A percentile compares a stretch with the other conserved stretches of the same genome.
phyloP scores from a whole-genome alignment of 345 rosid species.

The Eucalyptus urophylla region DNA sequence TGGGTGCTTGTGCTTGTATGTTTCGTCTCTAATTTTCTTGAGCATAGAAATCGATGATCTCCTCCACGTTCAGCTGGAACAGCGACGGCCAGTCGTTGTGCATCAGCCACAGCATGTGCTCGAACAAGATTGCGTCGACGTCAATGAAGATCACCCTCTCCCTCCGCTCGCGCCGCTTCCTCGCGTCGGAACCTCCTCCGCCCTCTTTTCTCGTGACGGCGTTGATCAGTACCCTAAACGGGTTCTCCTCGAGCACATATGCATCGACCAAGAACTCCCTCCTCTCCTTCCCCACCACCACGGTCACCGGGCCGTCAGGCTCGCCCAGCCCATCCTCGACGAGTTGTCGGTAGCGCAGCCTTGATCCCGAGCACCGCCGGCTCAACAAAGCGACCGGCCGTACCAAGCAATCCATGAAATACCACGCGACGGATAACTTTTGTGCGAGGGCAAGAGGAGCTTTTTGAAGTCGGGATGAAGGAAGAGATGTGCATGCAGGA shows the following conservation, averaged over 20 bases:
- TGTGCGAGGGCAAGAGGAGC: neutral
- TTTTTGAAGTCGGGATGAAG: neutral
- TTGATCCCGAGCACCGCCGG: conserved; percentile 15
- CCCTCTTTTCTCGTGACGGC: conserved; percentile 1
- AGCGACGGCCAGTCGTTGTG: conserved; percentile 56
- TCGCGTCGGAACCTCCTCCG: neutral
- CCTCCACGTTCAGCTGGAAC: conserved; percentile 56
- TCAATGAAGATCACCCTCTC: conserved; percentile 38
- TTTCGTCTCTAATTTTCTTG: conserved; percentile 26
- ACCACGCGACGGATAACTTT: neutral
- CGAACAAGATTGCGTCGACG: conserved; percentile 76
- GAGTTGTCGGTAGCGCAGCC: conserved; percentile 31
- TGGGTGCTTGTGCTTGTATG: neutral
- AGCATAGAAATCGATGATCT: conserved; percentile 73
- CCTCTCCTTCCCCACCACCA: conserved; percentile 77
- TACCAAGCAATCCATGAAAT: conserved; percentile 1
- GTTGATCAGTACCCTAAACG: conserved; percentile 47
- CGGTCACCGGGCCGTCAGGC: conserved; percentile 16
- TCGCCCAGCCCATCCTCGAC: conserved; percentile 1
- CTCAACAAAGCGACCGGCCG: conserved; percentile 33
- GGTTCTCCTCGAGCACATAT: conserved; percentile 48
- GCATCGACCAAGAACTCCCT: conserved; percentile 64
- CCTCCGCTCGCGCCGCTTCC: neutral
- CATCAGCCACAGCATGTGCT: conserved; percentile 88
- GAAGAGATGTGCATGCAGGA: neutral